Evolutionary conservation across 371 early-diverging fungal species (phyloP).

Genomic region (Encephalitozoon romaleae): DNA sequence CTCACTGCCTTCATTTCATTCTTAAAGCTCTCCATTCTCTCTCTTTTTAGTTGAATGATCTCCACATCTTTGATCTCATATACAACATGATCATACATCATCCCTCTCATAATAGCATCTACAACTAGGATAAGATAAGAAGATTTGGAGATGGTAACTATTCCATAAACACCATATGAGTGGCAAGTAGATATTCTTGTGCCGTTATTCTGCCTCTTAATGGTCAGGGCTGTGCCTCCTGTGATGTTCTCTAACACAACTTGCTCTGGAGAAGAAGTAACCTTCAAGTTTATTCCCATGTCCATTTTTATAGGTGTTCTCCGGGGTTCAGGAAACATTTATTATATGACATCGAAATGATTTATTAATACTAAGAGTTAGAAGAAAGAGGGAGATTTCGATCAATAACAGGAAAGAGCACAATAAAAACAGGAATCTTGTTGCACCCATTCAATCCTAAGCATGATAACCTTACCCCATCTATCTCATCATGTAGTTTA

Average conservation of each 20-base stretch:
- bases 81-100: constrained; percentile 34
- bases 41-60: constrained; percentile 19
- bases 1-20: constrained; percentile 1
- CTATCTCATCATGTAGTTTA: neutral
- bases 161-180: constrained; percentile 35
- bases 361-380: neutral
- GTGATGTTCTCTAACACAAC: neutral
- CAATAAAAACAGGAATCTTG: too few relatives aligned
- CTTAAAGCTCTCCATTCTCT: neutral
- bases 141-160: constrained; percentile 5
- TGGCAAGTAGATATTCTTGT: neutral
- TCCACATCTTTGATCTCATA: constrained; percentile 48
- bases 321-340: neutral
- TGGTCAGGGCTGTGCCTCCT: neutral
- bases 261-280: neutral
- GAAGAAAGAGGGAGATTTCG: too few relatives aligned
- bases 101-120: constrained; percentile 26
- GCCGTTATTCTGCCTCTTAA: neutral
- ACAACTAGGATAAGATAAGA: constrained; percentile 51
- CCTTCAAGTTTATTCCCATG: neutral
- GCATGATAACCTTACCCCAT: too few relatives aligned
- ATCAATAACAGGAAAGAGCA: too few relatives aligned
- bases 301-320: neutral
- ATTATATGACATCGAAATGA: neutral
- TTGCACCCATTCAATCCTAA: too few relatives aligned